Base-by-base conservation (phyloP, 495 filamentous ascomycete species). In the Aspergillus avenaceus region DNA sequence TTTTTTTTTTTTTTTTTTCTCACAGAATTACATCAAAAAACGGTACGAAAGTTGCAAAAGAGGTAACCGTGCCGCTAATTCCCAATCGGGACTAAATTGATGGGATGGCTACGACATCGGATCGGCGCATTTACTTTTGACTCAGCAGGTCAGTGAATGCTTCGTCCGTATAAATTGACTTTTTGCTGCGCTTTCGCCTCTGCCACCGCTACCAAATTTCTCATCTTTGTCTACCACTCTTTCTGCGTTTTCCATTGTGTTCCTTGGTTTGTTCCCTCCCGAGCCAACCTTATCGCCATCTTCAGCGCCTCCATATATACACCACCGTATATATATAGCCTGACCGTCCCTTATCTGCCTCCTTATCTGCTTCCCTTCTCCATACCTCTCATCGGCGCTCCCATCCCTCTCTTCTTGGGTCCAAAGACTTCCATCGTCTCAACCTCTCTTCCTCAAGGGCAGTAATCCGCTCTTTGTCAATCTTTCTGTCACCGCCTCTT, bases 371-470 rank as follows among this genome's bases (percentile, higher is more conserved):
- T 32, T 40, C 31, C 45, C 50, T 34, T 54, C 32, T 47, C 42
- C 52, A 55, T 57, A 55, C 41, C 55, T 32, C 38, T 47, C 73
- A 63, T 56, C 69, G 22, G 46, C 60, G 67, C 72, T 46, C 63
- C 55, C 60, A 71, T 53, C 60, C 73, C 25, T 59, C 34, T 19
- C 4, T 38, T 36, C 34, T n/a, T n/a, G n/a, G n/a, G n/a, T n/a
- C n/a, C n/a, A n/a, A 41, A 23, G 46, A 38, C 46, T 26, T 28
- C 46, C 46, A 21, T 34, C 16, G 18, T 1, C 41, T 24, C 22
- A 28, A 50, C 13, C 25, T 22, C 38, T 41, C 73, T 60, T 56
- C 67, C 26, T 62, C 63, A n/a, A n/a, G n/a, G n/a, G n/a, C n/a
- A n/a, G 7, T 16, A 11, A 38, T 38, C 36, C 8, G 36, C 36